Conservation (phyloP, 2,329 filamentous ascomycete species). For the Pseudocercospora musae region DNA sequence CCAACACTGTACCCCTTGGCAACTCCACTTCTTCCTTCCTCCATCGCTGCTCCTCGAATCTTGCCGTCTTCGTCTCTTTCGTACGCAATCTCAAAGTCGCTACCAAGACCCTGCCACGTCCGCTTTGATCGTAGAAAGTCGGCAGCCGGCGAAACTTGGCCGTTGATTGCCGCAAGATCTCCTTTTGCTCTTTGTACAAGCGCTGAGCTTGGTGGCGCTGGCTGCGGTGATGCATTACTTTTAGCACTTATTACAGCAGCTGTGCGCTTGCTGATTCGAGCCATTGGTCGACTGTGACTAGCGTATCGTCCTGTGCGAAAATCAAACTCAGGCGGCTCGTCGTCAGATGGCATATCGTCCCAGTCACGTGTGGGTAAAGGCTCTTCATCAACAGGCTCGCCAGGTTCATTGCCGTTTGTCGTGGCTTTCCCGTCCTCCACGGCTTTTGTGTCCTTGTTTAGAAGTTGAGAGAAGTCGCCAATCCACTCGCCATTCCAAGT, state of each 20-base stretch:
- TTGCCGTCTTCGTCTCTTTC: slow-evolving; percentile 54
- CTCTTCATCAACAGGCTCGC: background rate
- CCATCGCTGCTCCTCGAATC: slow-evolving; percentile 61
- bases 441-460: slow-evolving; percentile 38
- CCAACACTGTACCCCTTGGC: slow-evolving; percentile 84
- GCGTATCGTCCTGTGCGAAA: slow-evolving; percentile 82
- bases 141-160: slow-evolving; percentile 84
- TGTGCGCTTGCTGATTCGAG: slow-evolving; percentile 12
- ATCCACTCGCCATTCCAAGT: slow-evolving; percentile 88
- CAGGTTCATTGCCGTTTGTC: slow-evolving; percentile 32
- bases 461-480: slow-evolving; percentile 73
- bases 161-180: slow-evolving; percentile 77
- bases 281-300: slow-evolving; percentile 73
- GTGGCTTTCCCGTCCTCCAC: background rate
- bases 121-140: slow-evolving; percentile 78
- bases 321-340: slow-evolving; percentile 80
- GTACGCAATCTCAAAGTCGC: slow-evolving; percentile 67
- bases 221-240: background rate
- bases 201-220: slow-evolving; percentile 39
- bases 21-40: slow-evolving; percentile 82
- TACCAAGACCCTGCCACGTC: slow-evolving; percentile 89
- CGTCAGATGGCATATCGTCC: slow-evolving; percentile 61
- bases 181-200: slow-evolving; percentile 64
- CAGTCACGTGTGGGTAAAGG: slow-evolving; percentile 48
- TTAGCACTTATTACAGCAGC: slow-evolving; percentile 23